These are phyloP conservation scores for Ascoidea asiatica DNA, from an alignment of 805 yeast species.

Conservation along the genomic window DNA sequence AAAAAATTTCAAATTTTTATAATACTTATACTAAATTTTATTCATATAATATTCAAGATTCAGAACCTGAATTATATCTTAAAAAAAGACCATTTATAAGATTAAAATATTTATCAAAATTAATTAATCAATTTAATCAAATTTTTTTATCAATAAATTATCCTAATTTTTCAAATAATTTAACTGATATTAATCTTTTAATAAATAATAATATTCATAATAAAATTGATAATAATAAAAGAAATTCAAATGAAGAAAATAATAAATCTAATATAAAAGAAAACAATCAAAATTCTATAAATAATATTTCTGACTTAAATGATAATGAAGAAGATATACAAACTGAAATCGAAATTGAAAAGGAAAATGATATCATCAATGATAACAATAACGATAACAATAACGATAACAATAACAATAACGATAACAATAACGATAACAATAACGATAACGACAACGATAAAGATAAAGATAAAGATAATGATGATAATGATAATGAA, in stretches of 20 bases:
- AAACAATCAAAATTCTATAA: too few species aligned
- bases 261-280: too few species aligned
- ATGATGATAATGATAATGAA: neutral
- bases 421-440: neutral
- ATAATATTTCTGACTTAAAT: too few species aligned
- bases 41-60: slow-evolving; percentile 1
- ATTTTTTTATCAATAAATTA: too few species aligned
- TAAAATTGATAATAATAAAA: neutral
- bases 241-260: neutral
- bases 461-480: neutral
- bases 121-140: too few species aligned
- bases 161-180: too few species aligned
- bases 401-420: neutral
- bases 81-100: slow-evolving; percentile 6
- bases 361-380: neutral
- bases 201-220: neutral
- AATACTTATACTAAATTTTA: neutral
- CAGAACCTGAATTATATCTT: neutral
- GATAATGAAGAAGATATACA: neutral
- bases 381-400: neutral
- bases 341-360: neutral
- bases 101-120: slow-evolving; percentile 6
- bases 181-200: too few species aligned
- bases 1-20: neutral
- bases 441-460: neutral